Evolutionary conservation across 1,284 basidiomycete genomes (phyloP).

Genomic region (Takashimella koratensis): DNA sequence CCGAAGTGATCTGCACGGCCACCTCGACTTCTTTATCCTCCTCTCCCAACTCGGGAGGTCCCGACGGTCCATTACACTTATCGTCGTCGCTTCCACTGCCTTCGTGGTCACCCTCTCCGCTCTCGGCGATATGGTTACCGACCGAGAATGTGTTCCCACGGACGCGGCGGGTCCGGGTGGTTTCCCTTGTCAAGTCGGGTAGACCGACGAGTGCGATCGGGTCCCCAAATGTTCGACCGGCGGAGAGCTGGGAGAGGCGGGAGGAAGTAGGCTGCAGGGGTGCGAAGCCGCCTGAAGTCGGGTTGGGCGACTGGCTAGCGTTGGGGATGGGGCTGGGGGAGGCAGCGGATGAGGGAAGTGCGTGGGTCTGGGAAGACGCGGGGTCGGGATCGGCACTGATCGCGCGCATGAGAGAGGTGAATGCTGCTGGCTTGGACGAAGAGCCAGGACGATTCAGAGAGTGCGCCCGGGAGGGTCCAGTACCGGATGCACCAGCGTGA

Average conservation of each 20-base stretch:
- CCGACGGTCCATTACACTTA: neutral
- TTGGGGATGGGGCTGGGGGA: neutral
- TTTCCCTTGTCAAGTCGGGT: slow-evolving; percentile 11
- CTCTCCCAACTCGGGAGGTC: slow-evolving; percentile 4
- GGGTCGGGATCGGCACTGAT: neutral
- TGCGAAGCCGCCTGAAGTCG: neutral
- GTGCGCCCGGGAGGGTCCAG: neutral
- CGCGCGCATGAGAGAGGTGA: neutral
- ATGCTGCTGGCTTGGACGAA: neutral
- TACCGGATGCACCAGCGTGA: neutral
- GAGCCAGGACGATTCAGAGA: neutral
- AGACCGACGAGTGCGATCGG: slow-evolving; percentile 9
- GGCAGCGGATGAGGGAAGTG: neutral
- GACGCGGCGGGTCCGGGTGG: slow-evolving; percentile 4
- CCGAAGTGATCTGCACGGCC: slow-evolving; percentile 16
- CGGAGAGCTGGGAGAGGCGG: slow-evolving; percentile 10
- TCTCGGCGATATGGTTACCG: neutral
- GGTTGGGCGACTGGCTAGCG: neutral
- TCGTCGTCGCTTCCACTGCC: neutral
- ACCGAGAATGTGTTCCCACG: neutral
- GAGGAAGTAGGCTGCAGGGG: slow-evolving; percentile 15
- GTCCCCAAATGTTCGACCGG: slow-evolving; percentile 9
- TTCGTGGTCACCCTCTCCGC: neutral
- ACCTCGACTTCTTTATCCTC: slow-evolving; percentile 11
- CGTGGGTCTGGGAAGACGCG: neutral